These are phyloP conservation scores for Neoscytalidium dimidiatum DNA, from an alignment of 2,329 filamentous ascomycete species.

Conservation along the genomic window DNA sequence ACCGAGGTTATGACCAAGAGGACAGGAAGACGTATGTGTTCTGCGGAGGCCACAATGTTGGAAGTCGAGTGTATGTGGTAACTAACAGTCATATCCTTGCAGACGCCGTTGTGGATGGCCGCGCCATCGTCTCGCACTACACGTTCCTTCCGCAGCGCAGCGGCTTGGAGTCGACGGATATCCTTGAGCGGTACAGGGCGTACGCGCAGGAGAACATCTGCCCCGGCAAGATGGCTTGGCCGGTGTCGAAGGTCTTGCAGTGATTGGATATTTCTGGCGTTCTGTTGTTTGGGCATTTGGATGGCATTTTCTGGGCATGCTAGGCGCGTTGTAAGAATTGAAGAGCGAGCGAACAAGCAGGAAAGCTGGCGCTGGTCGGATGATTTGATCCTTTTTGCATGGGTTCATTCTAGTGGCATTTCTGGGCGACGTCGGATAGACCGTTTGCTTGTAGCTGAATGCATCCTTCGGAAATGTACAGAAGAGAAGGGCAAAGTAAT, in stretches of 20 bases:
- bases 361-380: neutral
- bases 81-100: neutral
- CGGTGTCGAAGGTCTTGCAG: neutral
- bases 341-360: neutral
- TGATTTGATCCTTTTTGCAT: neutral
- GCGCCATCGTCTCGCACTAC: conserved; percentile 57
- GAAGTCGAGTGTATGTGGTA: no score
- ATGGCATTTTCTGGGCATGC: neutral
- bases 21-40: conserved; percentile 37
- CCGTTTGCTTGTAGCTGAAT: neutral
- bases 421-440: neutral
- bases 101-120: conserved; percentile 54
- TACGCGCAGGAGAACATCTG: conserved; percentile 58
- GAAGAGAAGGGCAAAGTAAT: neutral
- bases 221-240: neutral
- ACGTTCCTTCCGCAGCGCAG: conserved; percentile 46
- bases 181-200: conserved; percentile 55
- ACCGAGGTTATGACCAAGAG: conserved; percentile 41
- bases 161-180: conserved; percentile 53
- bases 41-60: neutral
- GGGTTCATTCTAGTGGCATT: neutral
- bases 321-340: neutral
- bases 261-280: neutral
- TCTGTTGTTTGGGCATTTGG: neutral
- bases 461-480: neutral